Evolutionary conservation across 805 yeast species (phyloP).

Genomic region (Lachancea nothofagi): DNA sequence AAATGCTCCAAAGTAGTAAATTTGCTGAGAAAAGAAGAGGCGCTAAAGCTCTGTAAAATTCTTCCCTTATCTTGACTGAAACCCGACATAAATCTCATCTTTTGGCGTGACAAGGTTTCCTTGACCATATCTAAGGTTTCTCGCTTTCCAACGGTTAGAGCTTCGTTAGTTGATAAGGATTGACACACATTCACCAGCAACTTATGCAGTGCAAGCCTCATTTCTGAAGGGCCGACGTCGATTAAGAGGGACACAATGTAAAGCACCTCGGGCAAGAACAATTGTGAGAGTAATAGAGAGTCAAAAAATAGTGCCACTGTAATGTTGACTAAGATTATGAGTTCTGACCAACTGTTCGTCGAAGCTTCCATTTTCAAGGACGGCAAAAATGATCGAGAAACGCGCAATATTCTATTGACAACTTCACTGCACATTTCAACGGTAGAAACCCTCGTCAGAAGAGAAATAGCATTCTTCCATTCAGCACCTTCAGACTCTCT

Average conservation of each 20-base stretch:
- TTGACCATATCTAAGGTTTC: slow-evolving; percentile 42
- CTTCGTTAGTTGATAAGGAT: slow-evolving; percentile 55
- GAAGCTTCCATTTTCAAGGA: slow-evolving; percentile 37
- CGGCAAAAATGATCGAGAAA: slow-evolving; percentile 47
- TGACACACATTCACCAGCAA: slow-evolving; percentile 63
- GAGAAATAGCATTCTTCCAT: slow-evolving; percentile 57
- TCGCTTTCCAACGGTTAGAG: slow-evolving; percentile 38
- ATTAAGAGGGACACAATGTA: slow-evolving; percentile 57
- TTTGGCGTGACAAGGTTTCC: slow-evolving; percentile 44
- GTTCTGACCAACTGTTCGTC: slow-evolving; percentile 61
- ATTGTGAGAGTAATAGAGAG: slow-evolving; percentile 52
- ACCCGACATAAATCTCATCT: slow-evolving; percentile 66
- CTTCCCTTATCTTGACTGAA: slow-evolving; percentile 49
- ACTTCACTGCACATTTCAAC: slow-evolving; percentile 66
- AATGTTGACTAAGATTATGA: slow-evolving; percentile 59
- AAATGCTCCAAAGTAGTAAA: slow-evolving; percentile 49
- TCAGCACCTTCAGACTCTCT: slow-evolving; percentile 69
- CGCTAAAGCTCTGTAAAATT: slow-evolving; percentile 30
- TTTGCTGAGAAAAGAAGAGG: slow-evolving; percentile 36
- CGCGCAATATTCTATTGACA: slow-evolving; percentile 48
- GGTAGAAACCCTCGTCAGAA: slow-evolving; percentile 63
- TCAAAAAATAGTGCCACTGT: slow-evolving; percentile 67
- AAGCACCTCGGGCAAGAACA: slow-evolving; percentile 66
- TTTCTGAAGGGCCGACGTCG: slow-evolving; percentile 46
- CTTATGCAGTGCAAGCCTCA: slow-evolving; percentile 57